These are phyloP conservation scores for Chrysanthemum lavandulifolium DNA, from an alignment of 129 eudicot species.

Conservation along the genomic window DNA sequence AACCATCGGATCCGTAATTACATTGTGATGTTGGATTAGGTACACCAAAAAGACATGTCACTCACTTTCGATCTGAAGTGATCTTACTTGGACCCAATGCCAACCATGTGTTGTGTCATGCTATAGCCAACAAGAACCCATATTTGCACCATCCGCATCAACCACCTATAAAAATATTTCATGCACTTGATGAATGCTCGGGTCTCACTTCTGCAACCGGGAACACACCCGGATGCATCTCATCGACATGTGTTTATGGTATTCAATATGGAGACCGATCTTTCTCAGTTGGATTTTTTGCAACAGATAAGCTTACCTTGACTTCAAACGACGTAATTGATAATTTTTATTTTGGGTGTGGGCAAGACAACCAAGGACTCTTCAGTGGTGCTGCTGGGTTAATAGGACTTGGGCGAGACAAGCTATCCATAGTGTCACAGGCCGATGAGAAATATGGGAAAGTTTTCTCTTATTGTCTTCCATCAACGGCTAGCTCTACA, in stretches of 20 bases:
- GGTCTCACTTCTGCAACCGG: slow-evolving; percentile 52
- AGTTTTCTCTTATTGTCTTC: slow-evolving; percentile 83
- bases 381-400: no score
- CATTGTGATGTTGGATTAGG: slow-evolving; percentile 71
- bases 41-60: slow-evolving; percentile 48
- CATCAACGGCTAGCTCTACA: slow-evolving; percentile 38
- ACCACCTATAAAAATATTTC: slow-evolving; percentile 56
- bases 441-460: slow-evolving; percentile 43
- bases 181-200: slow-evolving; percentile 36
- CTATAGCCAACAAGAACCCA: slow-evolving; percentile 53
- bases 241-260: slow-evolving; percentile 52
- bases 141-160: slow-evolving; percentile 53
- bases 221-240: slow-evolving; percentile 36
- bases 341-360: slow-evolving; percentile 60
- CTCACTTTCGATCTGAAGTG: slow-evolving; percentile 76
- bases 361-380: slow-evolving; percentile 63
- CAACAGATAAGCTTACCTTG: slow-evolving; percentile 41
- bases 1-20: slow-evolving; percentile 54
- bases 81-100: slow-evolving; percentile 87
- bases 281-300: slow-evolving; percentile 53
- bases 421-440: slow-evolving; percentile 61
- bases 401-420: slow-evolving; percentile 57
- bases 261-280: slow-evolving; percentile 71
- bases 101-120: slow-evolving; percentile 59
- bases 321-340: slow-evolving; percentile 36